phyloP scores from a whole-genome alignment of 257 asterid species.

The Datura wrightii region DNA sequence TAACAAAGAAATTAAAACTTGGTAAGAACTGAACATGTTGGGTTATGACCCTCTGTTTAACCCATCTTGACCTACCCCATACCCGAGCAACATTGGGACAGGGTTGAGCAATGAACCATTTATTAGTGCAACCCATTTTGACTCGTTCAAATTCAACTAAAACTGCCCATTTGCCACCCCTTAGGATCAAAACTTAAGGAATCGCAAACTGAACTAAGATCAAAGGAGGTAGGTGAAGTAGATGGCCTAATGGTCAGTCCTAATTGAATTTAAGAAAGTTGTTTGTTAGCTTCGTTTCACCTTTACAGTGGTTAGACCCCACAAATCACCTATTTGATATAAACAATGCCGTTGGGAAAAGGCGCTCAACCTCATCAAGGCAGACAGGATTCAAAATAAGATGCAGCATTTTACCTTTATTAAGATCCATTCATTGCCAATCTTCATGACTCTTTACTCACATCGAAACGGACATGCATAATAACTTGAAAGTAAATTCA shows the following conservation, averaged over 20 bases:
- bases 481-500: constrained; percentile 24
- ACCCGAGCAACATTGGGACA: no score
- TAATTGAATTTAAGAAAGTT: background rate
- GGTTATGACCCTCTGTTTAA: no score
- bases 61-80: no score
- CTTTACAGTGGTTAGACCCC: background rate
- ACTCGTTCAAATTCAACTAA: background rate
- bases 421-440: background rate
- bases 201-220: constrained; percentile 19
- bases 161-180: background rate
- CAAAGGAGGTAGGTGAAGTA: constrained; percentile 24
- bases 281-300: background rate
- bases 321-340: constrained; percentile 17
- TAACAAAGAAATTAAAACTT: no score
- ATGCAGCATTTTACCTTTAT: constrained; percentile 13
- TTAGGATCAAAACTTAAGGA: background rate
- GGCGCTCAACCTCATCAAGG: constrained; percentile 26
- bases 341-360: background rate
- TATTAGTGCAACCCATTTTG: background rate
- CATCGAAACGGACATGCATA: background rate
- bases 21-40: no score
- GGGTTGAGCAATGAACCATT: no score
- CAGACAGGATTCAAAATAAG: constrained; percentile 5
- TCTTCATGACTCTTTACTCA: background rate
- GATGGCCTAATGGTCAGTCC: background rate